These are phyloP conservation scores for Vickermania spadyakhi DNA, from an alignment of 208 protist genomes.

Conservation along the genomic window DNA sequence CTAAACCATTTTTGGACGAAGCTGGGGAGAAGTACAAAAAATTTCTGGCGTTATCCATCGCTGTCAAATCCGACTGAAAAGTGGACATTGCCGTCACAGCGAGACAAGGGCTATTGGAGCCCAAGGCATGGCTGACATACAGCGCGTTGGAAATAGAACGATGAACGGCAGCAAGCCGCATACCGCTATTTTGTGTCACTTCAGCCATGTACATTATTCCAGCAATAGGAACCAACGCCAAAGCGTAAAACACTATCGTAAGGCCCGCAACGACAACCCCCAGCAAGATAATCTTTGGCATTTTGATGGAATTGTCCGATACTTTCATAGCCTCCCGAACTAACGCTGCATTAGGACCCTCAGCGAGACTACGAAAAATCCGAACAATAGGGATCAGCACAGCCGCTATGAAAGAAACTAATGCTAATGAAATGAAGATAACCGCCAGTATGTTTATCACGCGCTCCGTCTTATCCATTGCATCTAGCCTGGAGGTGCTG, in stretches of 20 bases:
- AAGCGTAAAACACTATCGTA: slow-evolving; percentile 1
- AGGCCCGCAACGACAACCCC: background rate
- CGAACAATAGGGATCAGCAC: background rate
- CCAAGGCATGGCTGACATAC: slow-evolving; percentile 4
- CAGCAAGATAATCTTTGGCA: slow-evolving; percentile 2
- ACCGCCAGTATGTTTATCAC: background rate
- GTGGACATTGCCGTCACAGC: slow-evolving; percentile 4
- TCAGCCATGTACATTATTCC: background rate
- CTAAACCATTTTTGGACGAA: slow-evolving; percentile 1
- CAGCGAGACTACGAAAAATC: slow-evolving; percentile 2
- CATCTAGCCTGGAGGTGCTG: background rate
- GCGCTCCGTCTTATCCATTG: slow-evolving; percentile 1
- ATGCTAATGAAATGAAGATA: background rate
- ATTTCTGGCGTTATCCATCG: background rate
- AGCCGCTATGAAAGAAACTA: slow-evolving; percentile 1
- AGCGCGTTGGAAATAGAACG: background rate
- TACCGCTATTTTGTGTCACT: background rate
- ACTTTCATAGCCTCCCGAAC: slow-evolving; percentile 4
- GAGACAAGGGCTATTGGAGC: background rate
- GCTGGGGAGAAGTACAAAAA: slow-evolving; percentile 6
- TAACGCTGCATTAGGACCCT: slow-evolving; percentile 2
- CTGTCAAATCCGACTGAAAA: background rate
- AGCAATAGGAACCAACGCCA: slow-evolving; percentile 1
- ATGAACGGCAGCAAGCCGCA: slow-evolving; percentile 1
- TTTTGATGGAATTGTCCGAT: slow-evolving; percentile 1